phyloP scores from a whole-genome alignment of 768 basidiomycete genomes.

The Hygrophorus russula region DNA sequence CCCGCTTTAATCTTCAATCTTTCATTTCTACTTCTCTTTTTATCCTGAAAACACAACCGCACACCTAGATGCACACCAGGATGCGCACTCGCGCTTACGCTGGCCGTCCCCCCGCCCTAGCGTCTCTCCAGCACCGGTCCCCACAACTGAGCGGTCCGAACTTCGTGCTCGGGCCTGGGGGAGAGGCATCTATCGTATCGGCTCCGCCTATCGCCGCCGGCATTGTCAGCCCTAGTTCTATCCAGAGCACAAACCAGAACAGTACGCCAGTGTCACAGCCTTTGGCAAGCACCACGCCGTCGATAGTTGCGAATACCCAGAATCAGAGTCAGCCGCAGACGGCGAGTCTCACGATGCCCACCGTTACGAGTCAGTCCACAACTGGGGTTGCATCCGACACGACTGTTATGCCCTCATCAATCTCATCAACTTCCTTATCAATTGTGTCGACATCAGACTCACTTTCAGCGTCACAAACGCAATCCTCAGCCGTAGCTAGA shows the following conservation, averaged over 20 bases:
- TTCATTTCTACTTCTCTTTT: not conserved
- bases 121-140: too few relatives aligned
- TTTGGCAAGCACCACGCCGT: not conserved
- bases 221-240: not conserved
- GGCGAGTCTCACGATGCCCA: not conserved
- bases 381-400: not conserved
- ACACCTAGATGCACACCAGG: too few relatives aligned
- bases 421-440: too few relatives aligned
- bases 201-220: not conserved
- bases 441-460: not conserved
- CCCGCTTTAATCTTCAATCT: not conserved
- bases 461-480: not conserved
- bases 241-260: not conserved
- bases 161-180: slow-evolving; percentile 6
- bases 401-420: not conserved
- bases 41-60: not conserved
- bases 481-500: not conserved
- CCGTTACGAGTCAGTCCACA: not conserved
- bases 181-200: slow-evolving; percentile 2
- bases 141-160: not conserved
- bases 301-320: not conserved
- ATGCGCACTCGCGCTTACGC: too few relatives aligned
- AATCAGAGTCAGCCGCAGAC: not conserved
- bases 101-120: too few relatives aligned
- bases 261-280: not conserved